Evolutionary conservation across 2,329 filamentous ascomycete species (phyloP), one percentile per base, ranked within the genome.

Genomic region (Podosphaera xanthii): DNA sequence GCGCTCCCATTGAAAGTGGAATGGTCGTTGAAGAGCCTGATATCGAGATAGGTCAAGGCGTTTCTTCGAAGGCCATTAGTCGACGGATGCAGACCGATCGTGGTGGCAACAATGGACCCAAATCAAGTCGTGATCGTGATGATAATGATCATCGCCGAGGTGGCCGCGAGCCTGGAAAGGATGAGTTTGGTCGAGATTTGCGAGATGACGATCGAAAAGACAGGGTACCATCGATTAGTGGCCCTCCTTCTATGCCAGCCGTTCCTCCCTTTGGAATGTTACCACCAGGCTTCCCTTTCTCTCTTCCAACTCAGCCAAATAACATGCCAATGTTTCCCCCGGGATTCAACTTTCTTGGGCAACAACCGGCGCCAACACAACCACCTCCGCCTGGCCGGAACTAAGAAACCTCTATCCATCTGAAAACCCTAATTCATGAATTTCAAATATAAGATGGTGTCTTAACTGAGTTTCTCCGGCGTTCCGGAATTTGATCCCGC

Each of bases 41-140:
- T 69, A 98, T 98, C 66, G 92, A 98, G 72, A 98, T 98, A 60
- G 92, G 92, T 58, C 90, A 91, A 22, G 92, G 92, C 59, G 94
- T 98, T 12, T 96, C 90, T 22, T 96, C 89, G 50, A 98, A 98
- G 75, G 88, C 81, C 46, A 84, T 84, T 62, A 82, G 79, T 65
- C 76, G 81, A 22, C 79, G 82, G 42, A 83, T 84, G 79, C 79
- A 82, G 70, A 84, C 81, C 6, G 81, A 84, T 68, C 80, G 81
- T 67, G 78, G 80, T 58, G 81, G 81, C 42, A 76, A 76, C 65
- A 78, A 82, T 66, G 81, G 81, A 2, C 81, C 81, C 58, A 82
- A 82, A 66, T 83, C 80, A 30, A 66, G 59, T 59, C 66, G 68
- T 9, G 66, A 67, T 48, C 64, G 65, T 14, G 67, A 69, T 33